Evolutionary conservation across 2,329 filamentous ascomycete genomes (phyloP).

Genomic region (Clonostachys rhizophaga): DNA sequence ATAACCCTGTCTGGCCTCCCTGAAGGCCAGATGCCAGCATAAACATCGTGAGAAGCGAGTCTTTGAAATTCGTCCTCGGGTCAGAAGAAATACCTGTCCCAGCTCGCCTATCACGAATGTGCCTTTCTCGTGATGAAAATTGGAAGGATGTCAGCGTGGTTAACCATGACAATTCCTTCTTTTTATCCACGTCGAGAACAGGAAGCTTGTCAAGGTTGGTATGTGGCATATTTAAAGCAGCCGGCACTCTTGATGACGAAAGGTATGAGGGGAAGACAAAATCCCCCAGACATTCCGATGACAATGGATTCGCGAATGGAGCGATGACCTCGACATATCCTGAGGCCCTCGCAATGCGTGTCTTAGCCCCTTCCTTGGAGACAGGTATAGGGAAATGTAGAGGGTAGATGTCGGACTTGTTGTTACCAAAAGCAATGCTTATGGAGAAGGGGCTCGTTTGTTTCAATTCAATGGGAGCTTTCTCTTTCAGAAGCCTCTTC

Average conservation of each 20-base stretch:
- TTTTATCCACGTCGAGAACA: conserved; percentile 29
- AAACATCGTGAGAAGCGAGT: conserved; percentile 40
- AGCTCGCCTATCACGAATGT: conserved; percentile 19
- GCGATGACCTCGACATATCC: conserved; percentile 39
- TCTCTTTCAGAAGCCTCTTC: conserved; percentile 28
- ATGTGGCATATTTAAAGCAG: conserved; percentile 29
- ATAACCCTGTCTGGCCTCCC: conserved; percentile 36
- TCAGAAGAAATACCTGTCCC: conserved; percentile 16
- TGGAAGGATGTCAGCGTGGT: conserved; percentile 27
- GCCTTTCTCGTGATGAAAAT: conserved; percentile 35
- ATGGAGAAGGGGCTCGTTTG: conserved; percentile 33
- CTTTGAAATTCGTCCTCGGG: conserved; percentile 38
- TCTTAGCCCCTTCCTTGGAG: conserved; percentile 22
- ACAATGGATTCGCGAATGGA: conserved; percentile 14
- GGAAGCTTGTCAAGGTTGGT: conserved; percentile 39
- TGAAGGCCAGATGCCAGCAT: conserved; percentile 39
- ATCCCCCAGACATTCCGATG: conserved; percentile 14
- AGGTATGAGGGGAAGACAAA: conserved; percentile 30
- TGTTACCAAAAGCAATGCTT: conserved; percentile 29
- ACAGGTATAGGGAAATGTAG: conserved; percentile 35
- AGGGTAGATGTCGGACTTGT: conserved; percentile 10
- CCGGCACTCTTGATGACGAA: conserved; percentile 18
- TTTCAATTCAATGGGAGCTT: conserved; percentile 24
- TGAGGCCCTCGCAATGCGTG: conserved; percentile 35
- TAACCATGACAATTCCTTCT: conserved; percentile 28